These are phyloP conservation scores for Lasiosphaeria miniovina DNA, from an alignment of 495 filamentous ascomycete genomes.

Conservation along the genomic window DNA sequence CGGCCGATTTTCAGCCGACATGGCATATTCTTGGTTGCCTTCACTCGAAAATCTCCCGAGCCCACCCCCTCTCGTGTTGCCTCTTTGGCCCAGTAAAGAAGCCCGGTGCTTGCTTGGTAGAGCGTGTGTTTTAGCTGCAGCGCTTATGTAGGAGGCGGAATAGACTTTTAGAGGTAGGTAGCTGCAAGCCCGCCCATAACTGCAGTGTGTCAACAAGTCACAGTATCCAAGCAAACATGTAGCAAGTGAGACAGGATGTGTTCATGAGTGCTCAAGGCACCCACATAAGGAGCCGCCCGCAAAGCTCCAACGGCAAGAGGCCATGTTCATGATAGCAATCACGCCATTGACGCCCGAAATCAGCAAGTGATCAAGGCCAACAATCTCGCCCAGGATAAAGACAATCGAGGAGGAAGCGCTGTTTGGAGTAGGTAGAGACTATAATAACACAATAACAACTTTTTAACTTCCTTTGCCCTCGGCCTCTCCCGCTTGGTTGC, in stretches of 20 bases:
- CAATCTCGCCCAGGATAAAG: too few relatives aligned
- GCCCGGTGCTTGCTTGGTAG: too few relatives aligned
- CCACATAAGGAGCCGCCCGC: neutral
- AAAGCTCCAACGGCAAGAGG: neutral
- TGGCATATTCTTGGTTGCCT: slow-evolving; percentile 61
- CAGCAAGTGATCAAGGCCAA: too few relatives aligned
- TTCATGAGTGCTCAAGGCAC: neutral
- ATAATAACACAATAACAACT: too few relatives aligned
- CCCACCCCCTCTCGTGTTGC: neutral
- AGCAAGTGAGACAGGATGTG: neutral
- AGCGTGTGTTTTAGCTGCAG: neutral
- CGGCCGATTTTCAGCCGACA: slow-evolving; percentile 57
- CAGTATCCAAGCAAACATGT: neutral
- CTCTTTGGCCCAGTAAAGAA: neutral
- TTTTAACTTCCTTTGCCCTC: too few relatives aligned
- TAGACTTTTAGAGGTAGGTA: too few relatives aligned
- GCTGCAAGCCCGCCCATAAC: too few relatives aligned
- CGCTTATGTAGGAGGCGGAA: neutral
- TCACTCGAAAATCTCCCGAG: slow-evolving; percentile 44
- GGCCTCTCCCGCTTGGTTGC: too few relatives aligned
- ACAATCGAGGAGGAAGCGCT: too few relatives aligned
- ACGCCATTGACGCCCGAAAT: too few relatives aligned
- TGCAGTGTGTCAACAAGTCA: neutral
- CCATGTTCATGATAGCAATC: neutral
- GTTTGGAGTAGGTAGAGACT: too few relatives aligned